These are phyloP conservation scores for Colletotrichum sp. DNA, from an alignment of 2,329 filamentous ascomycete genomes.

Conservation along the genomic window DNA sequence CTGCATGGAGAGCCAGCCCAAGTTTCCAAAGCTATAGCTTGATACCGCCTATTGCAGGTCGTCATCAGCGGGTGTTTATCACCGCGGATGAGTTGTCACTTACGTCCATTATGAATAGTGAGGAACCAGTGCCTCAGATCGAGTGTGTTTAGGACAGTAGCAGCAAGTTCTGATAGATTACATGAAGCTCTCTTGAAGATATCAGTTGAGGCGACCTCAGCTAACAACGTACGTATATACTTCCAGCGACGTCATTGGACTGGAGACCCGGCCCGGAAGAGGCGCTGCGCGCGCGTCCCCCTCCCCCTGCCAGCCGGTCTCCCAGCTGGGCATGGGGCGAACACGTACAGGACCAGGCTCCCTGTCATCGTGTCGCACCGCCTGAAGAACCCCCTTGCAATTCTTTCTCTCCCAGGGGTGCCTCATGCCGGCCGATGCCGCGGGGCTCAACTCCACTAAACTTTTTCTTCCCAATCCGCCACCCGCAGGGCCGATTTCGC, in stretches of 20 bases:
- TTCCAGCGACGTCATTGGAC: constrained; percentile 18
- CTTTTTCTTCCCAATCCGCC: neutral
- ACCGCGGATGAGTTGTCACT: neutral
- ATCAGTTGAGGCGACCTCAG: neutral
- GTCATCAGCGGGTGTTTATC: neutral
- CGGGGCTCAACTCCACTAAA: neutral
- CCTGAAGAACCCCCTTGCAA: neutral
- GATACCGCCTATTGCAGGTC: constrained; percentile 47
- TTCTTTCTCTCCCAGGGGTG: neutral
- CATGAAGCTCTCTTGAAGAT: neutral
- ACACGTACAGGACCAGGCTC: neutral
- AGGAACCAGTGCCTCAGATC: neutral
- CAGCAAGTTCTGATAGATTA: neutral
- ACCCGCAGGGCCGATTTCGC: constrained; percentile 18
- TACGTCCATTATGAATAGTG: constrained; percentile 29
- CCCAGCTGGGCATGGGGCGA: neutral
- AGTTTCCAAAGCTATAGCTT: constrained; percentile 54
- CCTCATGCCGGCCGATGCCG: constrained; percentile 9
- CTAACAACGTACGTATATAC: neutral
- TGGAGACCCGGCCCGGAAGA: neutral
- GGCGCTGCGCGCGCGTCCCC: neutral
- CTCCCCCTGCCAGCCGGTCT: neutral
- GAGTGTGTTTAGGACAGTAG: neutral
- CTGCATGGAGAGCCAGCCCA: constrained; percentile 56
- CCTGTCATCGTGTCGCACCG: neutral